Conservation (phyloP, 805 yeast species). For the Suhomyces pyralidae region DNA sequence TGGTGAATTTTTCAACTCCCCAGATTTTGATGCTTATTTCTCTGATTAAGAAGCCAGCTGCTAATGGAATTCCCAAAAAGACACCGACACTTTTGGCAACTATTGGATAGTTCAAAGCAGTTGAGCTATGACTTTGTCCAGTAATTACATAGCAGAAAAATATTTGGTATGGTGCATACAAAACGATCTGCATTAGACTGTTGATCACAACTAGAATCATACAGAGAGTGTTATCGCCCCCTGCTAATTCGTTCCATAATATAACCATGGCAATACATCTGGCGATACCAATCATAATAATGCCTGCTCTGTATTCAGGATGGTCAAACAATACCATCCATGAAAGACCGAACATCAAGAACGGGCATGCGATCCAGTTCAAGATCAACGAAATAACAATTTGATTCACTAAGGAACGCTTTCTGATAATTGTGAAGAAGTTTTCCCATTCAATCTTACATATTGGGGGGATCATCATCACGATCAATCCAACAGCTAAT, state of each 20-base stretch:
- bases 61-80: conserved; percentile 54
- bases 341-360: conserved; percentile 53
- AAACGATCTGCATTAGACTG: conserved; percentile 47
- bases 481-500: conserved; percentile 47
- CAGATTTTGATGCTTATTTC: conserved; percentile 20
- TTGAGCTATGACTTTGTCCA: conserved; percentile 20
- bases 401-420: conserved; percentile 4
- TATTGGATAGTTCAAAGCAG: conserved; percentile 22
- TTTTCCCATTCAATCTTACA: conserved; percentile 54
- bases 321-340: conserved; percentile 50
- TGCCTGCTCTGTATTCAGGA: conserved; percentile 49
- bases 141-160: conserved; percentile 46
- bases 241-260: conserved; percentile 55
- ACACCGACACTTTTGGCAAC: conserved; percentile 51
- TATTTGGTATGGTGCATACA: conserved; percentile 52
- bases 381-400: conserved; percentile 35
- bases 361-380: conserved; percentile 58
- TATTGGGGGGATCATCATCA: conserved; percentile 58
- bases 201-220: conserved; percentile 52
- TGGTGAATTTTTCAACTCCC: conserved; percentile 31
- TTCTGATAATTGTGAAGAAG: conserved; percentile 15
- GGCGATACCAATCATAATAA: conserved; percentile 59
- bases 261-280: conserved; percentile 64
- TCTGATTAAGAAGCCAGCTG: conserved; percentile 43
- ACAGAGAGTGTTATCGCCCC: conserved; percentile 50